Conservation (phyloP, 208 protist genomes). For the Wallacemonas sp. region DNA sequence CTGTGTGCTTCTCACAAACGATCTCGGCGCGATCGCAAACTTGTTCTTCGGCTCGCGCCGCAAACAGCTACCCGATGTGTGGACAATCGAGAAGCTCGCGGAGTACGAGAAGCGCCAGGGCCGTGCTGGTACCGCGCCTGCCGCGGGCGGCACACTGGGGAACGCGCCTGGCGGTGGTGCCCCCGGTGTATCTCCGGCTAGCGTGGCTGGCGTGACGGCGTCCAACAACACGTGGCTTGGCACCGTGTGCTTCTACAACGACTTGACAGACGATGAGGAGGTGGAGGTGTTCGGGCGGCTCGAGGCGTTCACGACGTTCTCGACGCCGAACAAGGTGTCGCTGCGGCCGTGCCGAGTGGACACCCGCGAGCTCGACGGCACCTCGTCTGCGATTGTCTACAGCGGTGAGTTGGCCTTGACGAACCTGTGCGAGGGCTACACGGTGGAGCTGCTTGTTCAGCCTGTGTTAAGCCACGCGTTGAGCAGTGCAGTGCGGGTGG, state of each 20-base stretch:
- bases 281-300: constrained; percentile 75
- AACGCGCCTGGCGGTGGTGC: too few species aligned
- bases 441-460: constrained; percentile 28
- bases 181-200: too few species aligned
- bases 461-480: constrained; percentile 46
- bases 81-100: constrained; percentile 58
- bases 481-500: constrained; percentile 35
- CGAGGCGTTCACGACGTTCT: constrained; percentile 73
- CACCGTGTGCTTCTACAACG: constrained; percentile 60
- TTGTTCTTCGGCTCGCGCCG: constrained; percentile 61
- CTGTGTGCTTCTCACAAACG: constrained; percentile 53
- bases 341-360: constrained; percentile 23
- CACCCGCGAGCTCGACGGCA: background rate
- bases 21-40: constrained; percentile 44
- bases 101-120: constrained; percentile 52
- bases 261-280: constrained; percentile 72
- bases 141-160: too few species aligned
- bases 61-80: constrained; percentile 27
- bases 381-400: constrained; percentile 36
- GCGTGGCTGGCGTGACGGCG: too few species aligned
- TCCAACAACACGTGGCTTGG: constrained; percentile 83
- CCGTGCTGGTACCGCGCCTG: too few species aligned
- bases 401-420: constrained; percentile 50
- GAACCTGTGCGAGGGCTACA: constrained; percentile 49
- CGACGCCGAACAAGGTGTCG: constrained; percentile 32